Conservation (phyloP, 345 rosid genomes). For the Camelina neglecta region DNA sequence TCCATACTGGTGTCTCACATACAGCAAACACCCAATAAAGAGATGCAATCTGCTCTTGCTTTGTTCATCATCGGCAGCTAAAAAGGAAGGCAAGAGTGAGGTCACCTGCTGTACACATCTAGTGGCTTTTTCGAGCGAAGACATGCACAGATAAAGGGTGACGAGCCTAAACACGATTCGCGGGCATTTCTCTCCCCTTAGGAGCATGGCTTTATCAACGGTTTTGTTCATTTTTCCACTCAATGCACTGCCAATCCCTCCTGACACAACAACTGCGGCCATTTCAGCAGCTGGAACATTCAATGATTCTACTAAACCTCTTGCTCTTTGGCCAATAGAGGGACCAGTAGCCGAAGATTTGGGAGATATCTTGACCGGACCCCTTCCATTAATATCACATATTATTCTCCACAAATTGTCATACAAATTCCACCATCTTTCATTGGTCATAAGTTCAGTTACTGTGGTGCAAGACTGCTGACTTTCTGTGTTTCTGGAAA, state of each 20-base stretch:
- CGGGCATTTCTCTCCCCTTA: conserved; percentile 93
- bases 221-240: conserved; percentile 78
- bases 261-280: conserved; percentile 98
- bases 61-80: conserved; percentile 86
- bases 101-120: conserved; percentile 83
- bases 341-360: conserved; percentile 67
- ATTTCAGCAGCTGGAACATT: conserved; percentile 98
- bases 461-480: conserved; percentile 47
- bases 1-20: conserved; percentile 79
- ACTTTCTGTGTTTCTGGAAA: conserved; percentile 54
- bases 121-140: conserved; percentile 87
- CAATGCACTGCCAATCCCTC: conserved; percentile 91
- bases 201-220: conserved; percentile 90
- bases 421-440: conserved; percentile 87
- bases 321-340: conserved; percentile 94
- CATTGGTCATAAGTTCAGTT: conserved; percentile 55
- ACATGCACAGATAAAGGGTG: conserved; percentile 74
- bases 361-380: conserved; percentile 69
- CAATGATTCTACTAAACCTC: conserved; percentile 91
- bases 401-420: conserved; percentile 85
- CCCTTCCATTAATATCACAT: conserved; percentile 80
- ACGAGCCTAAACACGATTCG: conserved; percentile 86
- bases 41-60: conserved; percentile 89
- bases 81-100: conserved; percentile 78
- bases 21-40: conserved; percentile 87